phyloP scores from a whole-genome alignment of 78 protist genomes.

The slime mould (Dictyostelium discoideum) region DNA sequence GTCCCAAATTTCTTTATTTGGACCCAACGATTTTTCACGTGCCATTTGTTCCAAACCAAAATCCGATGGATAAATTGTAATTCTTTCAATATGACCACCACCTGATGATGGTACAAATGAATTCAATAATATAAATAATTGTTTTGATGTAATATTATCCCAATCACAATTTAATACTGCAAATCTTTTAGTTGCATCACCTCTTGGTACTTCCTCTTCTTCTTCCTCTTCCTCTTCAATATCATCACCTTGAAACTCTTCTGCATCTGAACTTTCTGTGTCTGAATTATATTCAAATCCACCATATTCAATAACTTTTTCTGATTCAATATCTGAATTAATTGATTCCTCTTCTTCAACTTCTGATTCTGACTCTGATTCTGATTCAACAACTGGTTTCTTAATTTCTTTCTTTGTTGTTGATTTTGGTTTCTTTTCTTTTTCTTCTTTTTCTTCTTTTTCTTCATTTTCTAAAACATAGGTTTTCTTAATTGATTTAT shows the following conservation, averaged over 20 bases:
- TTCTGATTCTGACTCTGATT: neutral
- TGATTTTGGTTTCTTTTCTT: neutral
- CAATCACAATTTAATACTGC: conserved; percentile 85
- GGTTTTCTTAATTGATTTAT: neutral
- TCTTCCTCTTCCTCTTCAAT: neutral
- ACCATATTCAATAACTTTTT: conserved; percentile 47
- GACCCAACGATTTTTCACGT: conserved; percentile 53
- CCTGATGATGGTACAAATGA: conserved; percentile 68
- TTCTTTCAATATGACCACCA: conserved; percentile 66
- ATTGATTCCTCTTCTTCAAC: neutral
- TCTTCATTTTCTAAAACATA: conserved; percentile 13
- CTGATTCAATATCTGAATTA: conserved; percentile 23
- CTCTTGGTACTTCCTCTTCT: conserved; percentile 56
- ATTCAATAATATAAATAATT: conserved; percentile 51
- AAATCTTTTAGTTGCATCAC: conserved; percentile 75
- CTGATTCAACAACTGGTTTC: neutral
- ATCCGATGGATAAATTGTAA: conserved; percentile 83
- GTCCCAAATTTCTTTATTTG: conserved; percentile 33
- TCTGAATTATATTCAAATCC: conserved; percentile 72
- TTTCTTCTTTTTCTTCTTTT: neutral
- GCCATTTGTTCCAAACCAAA: conserved; percentile 80
- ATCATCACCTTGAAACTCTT: conserved; percentile 25
- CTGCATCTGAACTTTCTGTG: conserved; percentile 67
- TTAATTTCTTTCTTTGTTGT: neutral
- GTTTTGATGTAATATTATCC: conserved; percentile 61